Conservation (phyloP, 257 asterid genomes). For the Solanum chilense region DNA sequence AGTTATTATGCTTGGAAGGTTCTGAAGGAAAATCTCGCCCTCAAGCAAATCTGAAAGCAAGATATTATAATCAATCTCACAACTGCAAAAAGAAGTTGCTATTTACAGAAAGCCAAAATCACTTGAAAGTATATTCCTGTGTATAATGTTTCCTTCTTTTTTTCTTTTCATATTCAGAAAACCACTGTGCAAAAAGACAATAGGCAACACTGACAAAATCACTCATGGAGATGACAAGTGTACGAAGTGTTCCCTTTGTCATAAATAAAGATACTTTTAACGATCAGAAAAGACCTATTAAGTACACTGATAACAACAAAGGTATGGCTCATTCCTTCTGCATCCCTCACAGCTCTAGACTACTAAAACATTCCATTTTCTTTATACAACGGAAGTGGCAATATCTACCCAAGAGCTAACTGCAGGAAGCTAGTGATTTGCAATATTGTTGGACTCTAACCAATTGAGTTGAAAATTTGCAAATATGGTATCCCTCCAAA, state of each 20-base stretch:
- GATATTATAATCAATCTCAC: conserved; percentile 1
- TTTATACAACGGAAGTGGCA: neutral
- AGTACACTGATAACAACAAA: neutral
- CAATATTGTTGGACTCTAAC: neutral
- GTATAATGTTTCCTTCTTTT: neutral
- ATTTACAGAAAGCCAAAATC: neutral
- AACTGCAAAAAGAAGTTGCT: neutral
- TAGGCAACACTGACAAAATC: neutral
- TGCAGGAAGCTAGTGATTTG: neutral
- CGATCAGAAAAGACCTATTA: neutral
- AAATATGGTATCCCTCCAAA: neutral
- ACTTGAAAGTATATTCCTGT: neutral
- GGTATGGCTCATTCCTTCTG: neutral
- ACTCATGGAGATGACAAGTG: neutral
- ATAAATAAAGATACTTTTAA: neutral
- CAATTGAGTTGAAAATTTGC: neutral
- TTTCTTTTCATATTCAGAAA: neutral
- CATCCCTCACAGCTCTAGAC: neutral
- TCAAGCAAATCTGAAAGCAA: conserved; percentile 66
- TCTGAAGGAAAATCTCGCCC: conserved; percentile 97
- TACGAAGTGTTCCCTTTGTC: neutral
- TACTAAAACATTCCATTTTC: neutral
- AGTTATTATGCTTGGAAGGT: conserved; percentile 88
- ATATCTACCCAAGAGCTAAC: neutral
- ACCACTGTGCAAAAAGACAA: neutral